Percentiles rank a stretch among this genome's conserved stretches.
These are phyloP conservation scores for Colletotrichum sidae DNA, from an alignment of 2,329 filamentous ascomycete species.

Conservation along the genomic window DNA sequence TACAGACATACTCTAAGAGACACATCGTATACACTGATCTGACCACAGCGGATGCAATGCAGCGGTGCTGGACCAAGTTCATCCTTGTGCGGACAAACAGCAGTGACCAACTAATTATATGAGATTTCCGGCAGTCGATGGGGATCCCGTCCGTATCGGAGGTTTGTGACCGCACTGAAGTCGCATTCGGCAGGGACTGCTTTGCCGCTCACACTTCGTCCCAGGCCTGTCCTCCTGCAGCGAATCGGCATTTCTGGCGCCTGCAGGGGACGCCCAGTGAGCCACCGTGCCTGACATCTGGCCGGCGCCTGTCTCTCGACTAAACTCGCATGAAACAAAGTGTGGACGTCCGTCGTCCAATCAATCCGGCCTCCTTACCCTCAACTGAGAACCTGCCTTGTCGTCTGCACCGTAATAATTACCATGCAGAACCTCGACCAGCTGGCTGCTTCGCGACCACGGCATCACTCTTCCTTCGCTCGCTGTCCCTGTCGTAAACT, in stretches of 20 bases:
- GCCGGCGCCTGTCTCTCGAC: conserved; percentile 35
- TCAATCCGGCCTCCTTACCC: conserved; percentile 21
- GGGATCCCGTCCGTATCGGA: background rate
- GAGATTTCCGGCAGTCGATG: too few relatives aligned
- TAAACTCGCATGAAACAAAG: conserved; percentile 36
- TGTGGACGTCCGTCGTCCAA: conserved; percentile 29
- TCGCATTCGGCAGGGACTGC: conserved; percentile 18
- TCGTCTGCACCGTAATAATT: conserved; percentile 14
- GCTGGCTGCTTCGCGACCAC: conserved; percentile 22
- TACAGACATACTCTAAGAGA: too few relatives aligned
- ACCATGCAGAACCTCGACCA: conserved; percentile 16
- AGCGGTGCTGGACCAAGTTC: too few relatives aligned
- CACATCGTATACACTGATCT: too few relatives aligned
- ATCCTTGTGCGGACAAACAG: too few relatives aligned
- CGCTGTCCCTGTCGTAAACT: conserved; percentile 3
- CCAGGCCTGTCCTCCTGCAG: conserved; percentile 12
- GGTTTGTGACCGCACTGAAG: background rate
- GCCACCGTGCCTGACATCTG: conserved; percentile 28
- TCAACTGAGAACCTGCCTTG: conserved; percentile 33
- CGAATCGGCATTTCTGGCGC: conserved; percentile 31
- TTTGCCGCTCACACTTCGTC: conserved; percentile 31
- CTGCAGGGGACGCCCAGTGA: conserved; percentile 29
- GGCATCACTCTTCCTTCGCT: background rate
- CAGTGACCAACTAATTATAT: too few relatives aligned
- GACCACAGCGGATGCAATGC: too few relatives aligned